phyloP scores from a whole-genome alignment of 2,329 filamentous ascomycete species.

The Aspergillus candidus region DNA sequence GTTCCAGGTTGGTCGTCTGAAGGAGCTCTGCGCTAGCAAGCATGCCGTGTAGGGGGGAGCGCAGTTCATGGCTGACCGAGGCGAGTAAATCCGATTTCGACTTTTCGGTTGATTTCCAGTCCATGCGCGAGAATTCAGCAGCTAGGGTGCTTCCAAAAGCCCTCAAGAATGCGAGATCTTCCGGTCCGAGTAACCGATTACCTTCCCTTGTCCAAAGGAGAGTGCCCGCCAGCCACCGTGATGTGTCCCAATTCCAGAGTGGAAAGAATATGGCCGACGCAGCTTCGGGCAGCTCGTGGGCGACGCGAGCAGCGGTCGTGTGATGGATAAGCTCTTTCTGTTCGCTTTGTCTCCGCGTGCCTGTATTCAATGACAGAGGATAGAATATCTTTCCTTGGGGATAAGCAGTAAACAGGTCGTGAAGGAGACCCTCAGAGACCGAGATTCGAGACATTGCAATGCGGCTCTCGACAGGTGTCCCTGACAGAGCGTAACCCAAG shows the following conservation, averaged over 20 bases:
- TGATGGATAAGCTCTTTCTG: slow-evolving; percentile 3
- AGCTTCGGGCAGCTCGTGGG: slow-evolving; percentile 17
- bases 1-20: slow-evolving; percentile 37
- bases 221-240: slow-evolving; percentile 28
- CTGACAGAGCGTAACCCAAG: slow-evolving; percentile 8
- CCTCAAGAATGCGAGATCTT: slow-evolving; percentile 32
- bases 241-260: slow-evolving; percentile 30
- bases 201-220: slow-evolving; percentile 23
- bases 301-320: slow-evolving; percentile 9
- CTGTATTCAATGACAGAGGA: not conserved
- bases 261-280: slow-evolving; percentile 27
- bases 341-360: not conserved
- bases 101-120: slow-evolving; percentile 34
- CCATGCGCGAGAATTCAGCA: slow-evolving; percentile 29
- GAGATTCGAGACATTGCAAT: not conserved
- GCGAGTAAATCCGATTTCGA: slow-evolving; percentile 50
- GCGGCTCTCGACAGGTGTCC: not conserved
- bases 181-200: slow-evolving; percentile 14
- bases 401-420: slow-evolving; percentile 13
- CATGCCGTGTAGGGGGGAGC: slow-evolving; percentile 44
- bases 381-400: slow-evolving; percentile 14
- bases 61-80: slow-evolving; percentile 48
- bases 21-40: slow-evolving; percentile 48
- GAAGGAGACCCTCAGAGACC: slow-evolving; percentile 12
- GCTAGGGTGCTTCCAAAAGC: slow-evolving; percentile 31